phyloP scores from a whole-genome alignment of 1,284 basidiomycete species.

The Sutorius eximius region DNA sequence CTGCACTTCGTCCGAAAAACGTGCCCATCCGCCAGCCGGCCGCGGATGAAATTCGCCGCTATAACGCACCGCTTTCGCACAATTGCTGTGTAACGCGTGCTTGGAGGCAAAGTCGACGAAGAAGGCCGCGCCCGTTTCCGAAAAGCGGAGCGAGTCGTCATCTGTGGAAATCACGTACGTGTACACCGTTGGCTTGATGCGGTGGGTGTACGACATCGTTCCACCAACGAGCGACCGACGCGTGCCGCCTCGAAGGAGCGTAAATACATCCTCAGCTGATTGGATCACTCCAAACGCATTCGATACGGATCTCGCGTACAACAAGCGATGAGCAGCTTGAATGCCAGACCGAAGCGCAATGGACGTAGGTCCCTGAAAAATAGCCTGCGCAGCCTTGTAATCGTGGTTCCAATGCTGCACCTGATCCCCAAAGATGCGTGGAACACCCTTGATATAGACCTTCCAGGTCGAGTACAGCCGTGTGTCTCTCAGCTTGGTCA shows the following conservation, averaged over 20 bases:
- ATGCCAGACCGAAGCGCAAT: constrained; percentile 65
- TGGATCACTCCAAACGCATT: constrained; percentile 65
- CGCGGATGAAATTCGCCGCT: constrained; percentile 78
- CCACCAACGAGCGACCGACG: constrained; percentile 20
- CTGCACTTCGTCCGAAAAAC: constrained; percentile 51
- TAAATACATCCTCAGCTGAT: constrained; percentile 45
- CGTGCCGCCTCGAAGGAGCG: constrained; percentile 49
- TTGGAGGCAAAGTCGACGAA: constrained; percentile 83
- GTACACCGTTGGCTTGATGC: constrained; percentile 76
- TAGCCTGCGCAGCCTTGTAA: constrained; percentile 68
- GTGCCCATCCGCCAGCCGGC: constrained; percentile 65
- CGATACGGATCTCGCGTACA: constrained; percentile 66
- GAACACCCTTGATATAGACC: constrained; percentile 63
- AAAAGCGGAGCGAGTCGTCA: constrained; percentile 73
- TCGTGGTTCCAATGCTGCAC: constrained; percentile 64
- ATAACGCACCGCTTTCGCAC: constrained; percentile 59
- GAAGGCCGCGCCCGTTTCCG: constrained; percentile 77
- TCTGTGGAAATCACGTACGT: constrained; percentile 72
- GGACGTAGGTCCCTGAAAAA: constrained; percentile 63
- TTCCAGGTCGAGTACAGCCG: constrained; percentile 82
- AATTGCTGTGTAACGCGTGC: constrained; percentile 58
- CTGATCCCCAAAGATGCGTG: constrained; percentile 56
- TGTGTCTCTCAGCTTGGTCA: constrained; percentile 59
- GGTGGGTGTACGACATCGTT: constrained; percentile 38
- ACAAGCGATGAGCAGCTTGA: constrained; percentile 66